Evolutionary conservation across 106 monocot genomes (phyloP), one percentile per base, ranked within the genome.

Genomic region (Allium sativum): DNA sequence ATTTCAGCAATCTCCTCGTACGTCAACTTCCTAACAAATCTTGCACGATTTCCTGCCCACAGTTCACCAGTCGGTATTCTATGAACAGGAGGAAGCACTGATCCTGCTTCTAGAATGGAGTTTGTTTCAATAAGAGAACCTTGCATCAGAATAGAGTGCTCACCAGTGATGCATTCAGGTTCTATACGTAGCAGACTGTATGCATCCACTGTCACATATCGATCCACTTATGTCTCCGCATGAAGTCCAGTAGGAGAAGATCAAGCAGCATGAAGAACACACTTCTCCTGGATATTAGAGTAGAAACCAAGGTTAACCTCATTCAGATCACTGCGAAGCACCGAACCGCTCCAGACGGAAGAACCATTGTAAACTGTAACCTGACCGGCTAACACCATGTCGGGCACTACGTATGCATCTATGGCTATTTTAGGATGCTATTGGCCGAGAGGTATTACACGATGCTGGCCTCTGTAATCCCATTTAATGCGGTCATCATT

Each of bases 211-310:
- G 95, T 95, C n/a, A 95, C 95, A 18, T 95, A 95, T 13, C 95
- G 75, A 4, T 90, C 95, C 9, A 95, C 76, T 16, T 56, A 67
- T 54, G 95, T 95, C 56, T 95, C 95, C 0, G 95, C 90, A 15
- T 90, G 95, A 41, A 95, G 86, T 48, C 95, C 94, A 74, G 90
- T 95, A 56, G 86, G 79, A 1, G 90, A 77, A 12, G 83, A 84
- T 90, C 94, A 95, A n/a, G 94, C 83, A 42, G 94, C 90, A 63
- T 95, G 94, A 45, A 95, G 59, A 13, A 95, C 90, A 67, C 94
- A 95, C 15, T 84, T 73, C 78, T 95, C 94, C 81, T 95, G 94
- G 40, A 95, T 84, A 55, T 87, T 95, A 53, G 94, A 86, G 68
- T 74, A 81, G 81, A 95, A 95, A 1, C 94, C 94, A 18, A 95